Percentiles rank a stretch among this genome's conserved stretches.
phyloP scores from a whole-genome alignment of 179 eudicot genomes.

The Spinacia oleracea region DNA sequence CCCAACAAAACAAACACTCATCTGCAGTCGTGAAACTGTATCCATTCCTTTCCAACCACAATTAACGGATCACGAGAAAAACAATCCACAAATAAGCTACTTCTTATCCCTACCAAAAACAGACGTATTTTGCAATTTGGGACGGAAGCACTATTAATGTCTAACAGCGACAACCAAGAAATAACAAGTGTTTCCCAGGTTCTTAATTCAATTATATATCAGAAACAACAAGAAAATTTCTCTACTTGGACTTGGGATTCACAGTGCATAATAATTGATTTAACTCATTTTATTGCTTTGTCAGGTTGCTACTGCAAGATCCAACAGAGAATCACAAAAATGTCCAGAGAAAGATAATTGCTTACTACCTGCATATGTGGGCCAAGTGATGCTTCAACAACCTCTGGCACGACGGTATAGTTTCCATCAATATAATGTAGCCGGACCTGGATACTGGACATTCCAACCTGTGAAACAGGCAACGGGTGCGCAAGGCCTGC shows the following conservation, averaged over 20 bases:
- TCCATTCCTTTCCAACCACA: neutral
- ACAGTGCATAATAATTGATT: neutral
- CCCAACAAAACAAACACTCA: too few relatives aligned
- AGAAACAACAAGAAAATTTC: neutral
- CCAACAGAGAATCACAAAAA: neutral
- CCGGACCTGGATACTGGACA: conserved; percentile 82
- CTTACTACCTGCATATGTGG: conserved; percentile 94
- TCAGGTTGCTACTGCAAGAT: neutral
- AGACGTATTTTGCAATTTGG: neutral
- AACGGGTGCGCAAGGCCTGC: conserved; percentile 75
- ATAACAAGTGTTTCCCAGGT: neutral
- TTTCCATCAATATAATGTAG: conserved; percentile 92
- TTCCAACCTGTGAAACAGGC: conserved; percentile 94
- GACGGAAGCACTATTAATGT: neutral
- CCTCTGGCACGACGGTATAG: conserved; percentile 92
- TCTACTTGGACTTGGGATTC: neutral
- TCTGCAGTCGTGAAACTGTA: neutral
- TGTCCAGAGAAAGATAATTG: neutral
- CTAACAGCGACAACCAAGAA: too few relatives aligned
- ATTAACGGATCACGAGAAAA: neutral
- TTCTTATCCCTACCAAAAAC: neutral
- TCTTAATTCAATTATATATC: neutral
- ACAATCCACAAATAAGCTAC: neutral
- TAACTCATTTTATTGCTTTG: neutral
- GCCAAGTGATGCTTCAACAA: conserved; percentile 97